These are phyloP conservation scores for Inonotus obliquus DNA, from an alignment of 1,284 basidiomycete species.

Conservation along the genomic window DNA sequence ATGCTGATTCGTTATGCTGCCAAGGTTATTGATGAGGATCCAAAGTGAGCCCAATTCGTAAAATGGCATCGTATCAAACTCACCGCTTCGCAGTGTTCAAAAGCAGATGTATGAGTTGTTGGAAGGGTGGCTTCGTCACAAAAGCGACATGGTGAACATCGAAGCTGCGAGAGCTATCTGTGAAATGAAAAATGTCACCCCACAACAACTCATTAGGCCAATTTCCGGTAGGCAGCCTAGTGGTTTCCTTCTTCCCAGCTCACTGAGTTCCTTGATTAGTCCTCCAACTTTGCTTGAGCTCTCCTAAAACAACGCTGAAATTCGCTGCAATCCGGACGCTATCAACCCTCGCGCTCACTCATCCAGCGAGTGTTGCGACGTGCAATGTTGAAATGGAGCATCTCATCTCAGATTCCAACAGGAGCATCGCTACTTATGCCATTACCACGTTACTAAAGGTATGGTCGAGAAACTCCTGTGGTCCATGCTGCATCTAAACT, in stretches of 20 bases:
- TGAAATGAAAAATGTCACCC: conserved; percentile 84
- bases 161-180: conserved; percentile 97
- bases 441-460: conserved; percentile 98
- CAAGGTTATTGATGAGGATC: conserved; percentile 98
- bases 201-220: conserved; percentile 78
- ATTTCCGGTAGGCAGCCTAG: conserved; percentile 66
- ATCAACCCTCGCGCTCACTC: conserved; percentile 79
- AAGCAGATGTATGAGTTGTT: conserved; percentile 92
- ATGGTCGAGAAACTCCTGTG: conserved; percentile 7
- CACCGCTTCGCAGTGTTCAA: conserved; percentile 57
- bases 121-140: conserved; percentile 95
- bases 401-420: conserved; percentile 94
- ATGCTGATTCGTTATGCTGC: conserved; percentile 98
- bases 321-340: conserved; percentile 97
- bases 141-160: conserved; percentile 99
- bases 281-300: conserved; percentile 89
- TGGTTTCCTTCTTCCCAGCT: background rate
- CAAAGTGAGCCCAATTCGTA: conserved; percentile 63
- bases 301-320: conserved; percentile 91
- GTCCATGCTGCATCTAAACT: conserved; percentile 8
- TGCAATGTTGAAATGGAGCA: conserved; percentile 99
- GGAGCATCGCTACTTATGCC: conserved; percentile 96
- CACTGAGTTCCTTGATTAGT: conserved; percentile 42
- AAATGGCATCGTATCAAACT: background rate
- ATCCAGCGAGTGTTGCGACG: conserved; percentile 81